Percentiles rank a stretch among this genome's conserved stretches.
phyloP scores from a whole-genome alignment of 75 land plant genomes.

The Azolla pinnata region DNA sequence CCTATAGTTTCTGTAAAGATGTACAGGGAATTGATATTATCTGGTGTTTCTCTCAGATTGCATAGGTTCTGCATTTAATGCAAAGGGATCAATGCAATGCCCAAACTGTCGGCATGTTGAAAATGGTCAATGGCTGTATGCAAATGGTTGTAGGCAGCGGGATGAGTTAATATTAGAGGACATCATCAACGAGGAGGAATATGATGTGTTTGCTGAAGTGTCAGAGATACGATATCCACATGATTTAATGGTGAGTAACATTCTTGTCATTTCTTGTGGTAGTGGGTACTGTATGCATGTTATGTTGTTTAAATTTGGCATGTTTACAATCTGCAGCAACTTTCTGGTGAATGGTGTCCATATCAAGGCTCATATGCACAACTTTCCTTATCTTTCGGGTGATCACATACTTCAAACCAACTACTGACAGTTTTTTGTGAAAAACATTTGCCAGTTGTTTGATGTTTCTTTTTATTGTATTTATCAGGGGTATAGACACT shows the following conservation, averaged over 20 bases:
- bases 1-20: too few relatives aligned
- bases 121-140: conserved; percentile 81
- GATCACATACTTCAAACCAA: too few relatives aligned
- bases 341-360: neutral
- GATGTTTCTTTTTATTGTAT: neutral
- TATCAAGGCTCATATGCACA: neutral
- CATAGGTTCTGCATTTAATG: conserved; percentile 84
- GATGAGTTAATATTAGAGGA: conserved; percentile 54
- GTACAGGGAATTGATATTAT: too few relatives aligned
- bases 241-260: neutral
- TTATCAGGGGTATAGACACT: neutral
- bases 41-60: too few relatives aligned
- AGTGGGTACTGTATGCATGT: neutral
- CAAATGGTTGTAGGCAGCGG: conserved; percentile 39
- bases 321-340: neutral
- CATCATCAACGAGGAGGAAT: conserved; percentile 48
- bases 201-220: conserved; percentile 27
- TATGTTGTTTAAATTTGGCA: neutral
- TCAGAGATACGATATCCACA: conserved; percentile 2
- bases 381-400: conserved; percentile 2
- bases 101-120: conserved; percentile 79
- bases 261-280: too few relatives aligned
- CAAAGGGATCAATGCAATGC: conserved; percentile 77
- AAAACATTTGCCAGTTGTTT: neutral
- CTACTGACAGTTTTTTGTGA: neutral